These are phyloP conservation scores for Allium sativum DNA, from an alignment of 106 monocot species.

Conservation along the genomic window DNA sequence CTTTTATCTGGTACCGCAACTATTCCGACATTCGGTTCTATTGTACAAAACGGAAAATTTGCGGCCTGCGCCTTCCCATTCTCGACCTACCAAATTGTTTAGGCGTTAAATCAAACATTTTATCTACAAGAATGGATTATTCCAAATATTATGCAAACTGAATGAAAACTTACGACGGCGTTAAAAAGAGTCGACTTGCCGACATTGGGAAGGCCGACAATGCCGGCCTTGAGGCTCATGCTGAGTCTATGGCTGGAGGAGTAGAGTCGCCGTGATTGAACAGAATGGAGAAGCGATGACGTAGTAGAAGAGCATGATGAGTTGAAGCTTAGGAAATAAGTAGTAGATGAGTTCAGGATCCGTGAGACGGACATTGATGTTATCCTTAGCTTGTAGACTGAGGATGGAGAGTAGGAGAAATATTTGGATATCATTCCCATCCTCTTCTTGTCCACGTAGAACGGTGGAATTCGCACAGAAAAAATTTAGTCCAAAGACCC, in stretches of 20 bases:
- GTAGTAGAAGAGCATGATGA: slow-evolving; percentile 9
- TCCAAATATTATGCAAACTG: neutral
- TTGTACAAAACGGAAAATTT: slow-evolving; percentile 97
- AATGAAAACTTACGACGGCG: slow-evolving; percentile 54
- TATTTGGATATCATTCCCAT: no score
- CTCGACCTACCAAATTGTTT: slow-evolving; percentile 49
- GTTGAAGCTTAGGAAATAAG: slow-evolving; percentile 10
- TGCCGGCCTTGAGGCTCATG: slow-evolving; percentile 94
- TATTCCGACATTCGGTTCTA: slow-evolving; percentile 94
- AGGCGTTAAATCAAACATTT: slow-evolving; percentile 4
- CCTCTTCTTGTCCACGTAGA: no score
- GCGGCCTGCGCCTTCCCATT: slow-evolving; percentile 99
- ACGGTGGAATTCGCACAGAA: no score
- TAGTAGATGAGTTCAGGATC: slow-evolving; percentile 26
- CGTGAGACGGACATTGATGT: slow-evolving; percentile 25
- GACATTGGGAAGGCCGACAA: slow-evolving; percentile 94
- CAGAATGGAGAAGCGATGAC: slow-evolving; percentile 17
- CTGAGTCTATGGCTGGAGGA: slow-evolving; percentile 48
- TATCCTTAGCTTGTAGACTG: no score
- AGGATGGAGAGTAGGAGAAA: no score
- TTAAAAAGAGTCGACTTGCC: slow-evolving; percentile 98
- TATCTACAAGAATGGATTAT: neutral
- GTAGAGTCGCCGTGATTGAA: slow-evolving; percentile 46
- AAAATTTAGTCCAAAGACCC: no score
- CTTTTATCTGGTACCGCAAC: slow-evolving; percentile 88